Evolutionary conservation across 148 eudicot genomes (phyloP).

Genomic region (Camellia sinensis): DNA sequence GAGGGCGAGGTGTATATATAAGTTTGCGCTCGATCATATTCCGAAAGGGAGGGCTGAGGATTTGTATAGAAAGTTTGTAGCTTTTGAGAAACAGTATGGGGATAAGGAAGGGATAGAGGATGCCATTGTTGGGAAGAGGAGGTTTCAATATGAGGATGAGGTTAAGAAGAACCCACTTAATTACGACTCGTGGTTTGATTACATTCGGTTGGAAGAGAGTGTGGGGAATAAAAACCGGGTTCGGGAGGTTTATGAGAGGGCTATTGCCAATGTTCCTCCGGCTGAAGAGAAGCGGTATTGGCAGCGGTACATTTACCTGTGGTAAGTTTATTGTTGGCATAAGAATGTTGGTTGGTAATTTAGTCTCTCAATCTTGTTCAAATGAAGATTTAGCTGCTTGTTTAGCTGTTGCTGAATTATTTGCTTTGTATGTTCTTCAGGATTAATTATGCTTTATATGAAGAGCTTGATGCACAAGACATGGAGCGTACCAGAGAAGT

Average conservation of each 20-base stretch:
- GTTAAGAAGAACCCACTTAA: conserved; percentile 76
- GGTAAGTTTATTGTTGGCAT: conserved; percentile 44
- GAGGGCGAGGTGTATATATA: conserved; percentile 83
- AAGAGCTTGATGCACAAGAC: conserved; percentile 87
- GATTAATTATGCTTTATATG: conserved; percentile 87
- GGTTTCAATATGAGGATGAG: conserved; percentile 91
- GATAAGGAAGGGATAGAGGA: conserved; percentile 87
- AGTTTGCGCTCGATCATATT: conserved; percentile 83
- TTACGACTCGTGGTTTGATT: conserved; percentile 92
- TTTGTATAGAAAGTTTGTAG: conserved; percentile 80
- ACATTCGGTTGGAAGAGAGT: conserved; percentile 76
- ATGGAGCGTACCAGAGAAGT: conserved; percentile 75
- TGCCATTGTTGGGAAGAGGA: conserved; percentile 90
- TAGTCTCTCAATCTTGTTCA: neutral
- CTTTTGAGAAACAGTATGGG: conserved; percentile 91
- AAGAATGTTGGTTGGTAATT: neutral
- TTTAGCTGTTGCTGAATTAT: neutral
- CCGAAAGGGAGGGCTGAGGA: conserved; percentile 93
- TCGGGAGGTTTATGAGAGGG: conserved; percentile 79
- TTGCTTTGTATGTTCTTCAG: conserved; percentile 33
- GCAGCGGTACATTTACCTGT: conserved; percentile 87
- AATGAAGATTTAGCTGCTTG: neutral
- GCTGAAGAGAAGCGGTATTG: conserved; percentile 92
- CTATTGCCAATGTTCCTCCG: conserved; percentile 88
- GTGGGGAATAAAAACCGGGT: conserved; percentile 58